Base-by-base conservation (phyloP, 495 filamentous ascomycete genomes). In the Penicillium atrosanguineum region DNA sequence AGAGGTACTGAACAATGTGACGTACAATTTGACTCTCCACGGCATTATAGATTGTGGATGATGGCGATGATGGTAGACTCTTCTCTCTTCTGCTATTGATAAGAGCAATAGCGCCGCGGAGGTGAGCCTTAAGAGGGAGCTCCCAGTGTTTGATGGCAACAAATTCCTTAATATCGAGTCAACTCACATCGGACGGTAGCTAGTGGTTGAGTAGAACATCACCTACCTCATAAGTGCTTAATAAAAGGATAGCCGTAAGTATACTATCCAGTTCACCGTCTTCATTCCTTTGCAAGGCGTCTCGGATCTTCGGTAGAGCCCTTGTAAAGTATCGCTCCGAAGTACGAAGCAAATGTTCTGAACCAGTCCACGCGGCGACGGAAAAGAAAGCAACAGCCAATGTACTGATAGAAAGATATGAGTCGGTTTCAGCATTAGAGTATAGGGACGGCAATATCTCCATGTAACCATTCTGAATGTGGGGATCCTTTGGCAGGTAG, bases 191-290 rank as follows among this genome's bases (percentile, higher is more conserved):
- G 6, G 28, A 31, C 7, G 28, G 11, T 4, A 31, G 11, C 7
- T 3, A 31, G 7, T 3, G 31, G 8, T 12, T 19, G 18, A 26
- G 2, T 44, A 37, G 1, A 15, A 25, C 11, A n/a, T 4, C 67
- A n/a, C 70, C 38, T 57, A 85, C 83, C 76, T 88, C 85, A 51
- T 83, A 88, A n/a, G 83, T 76, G 0, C 80, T 82, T 40, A 88
- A 68, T 25, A 87, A 60, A 37, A 89, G 66, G 20, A 88, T 79
- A 0, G 83, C 73, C 25, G 83, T 79, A n/a, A 89, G 62, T 12
- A 82, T 81, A 37, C 76, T 70, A 52, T 87, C 81, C 19, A 78
- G 67, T 52, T 70, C 65, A 43, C 74, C 71, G 38, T 72, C 64
- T 9, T 73, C 58, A 23, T 78, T 75, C 26, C 78, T 71, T 43